A percentile compares a stretch with the other conserved stretches of the same genome.
Conservation (phyloP, 257 asterid genomes). For the Solanum clarkiae region DNA sequence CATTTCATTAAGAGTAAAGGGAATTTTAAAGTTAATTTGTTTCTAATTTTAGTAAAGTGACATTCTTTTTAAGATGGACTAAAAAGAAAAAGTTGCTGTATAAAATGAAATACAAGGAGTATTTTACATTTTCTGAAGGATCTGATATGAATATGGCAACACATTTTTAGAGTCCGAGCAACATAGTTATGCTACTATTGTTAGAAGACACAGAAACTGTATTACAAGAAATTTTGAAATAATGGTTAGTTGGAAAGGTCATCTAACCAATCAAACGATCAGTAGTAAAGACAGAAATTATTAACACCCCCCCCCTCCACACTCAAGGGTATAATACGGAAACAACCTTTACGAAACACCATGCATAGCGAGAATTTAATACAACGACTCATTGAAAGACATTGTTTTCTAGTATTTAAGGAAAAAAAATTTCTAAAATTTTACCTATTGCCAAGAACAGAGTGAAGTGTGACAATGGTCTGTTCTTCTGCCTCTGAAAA, state of each 20-base stretch:
- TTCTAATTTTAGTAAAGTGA: no score
- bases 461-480: conserved; percentile 78
- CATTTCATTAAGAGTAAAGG: no score
- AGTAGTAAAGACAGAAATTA: no score
- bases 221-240: neutral
- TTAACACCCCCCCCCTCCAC: no score
- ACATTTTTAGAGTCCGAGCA: neutral
- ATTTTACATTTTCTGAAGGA: neutral
- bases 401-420: neutral
- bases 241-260: neutral
- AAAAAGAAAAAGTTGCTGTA: no score
- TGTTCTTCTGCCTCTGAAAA: conserved; percentile 85
- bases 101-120: no score
- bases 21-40: no score
- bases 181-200: neutral
- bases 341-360: neutral
- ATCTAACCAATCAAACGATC: neutral
- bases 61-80: no score
- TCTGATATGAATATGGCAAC: neutral
- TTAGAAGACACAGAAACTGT: neutral
- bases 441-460: conserved; percentile 92
- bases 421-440: neutral
- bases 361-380: neutral
- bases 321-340: neutral
- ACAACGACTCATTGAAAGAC: neutral